Evolutionary conservation across 2,329 filamentous ascomycete species (phyloP).

Genomic region (Trichoderma sp.): DNA sequence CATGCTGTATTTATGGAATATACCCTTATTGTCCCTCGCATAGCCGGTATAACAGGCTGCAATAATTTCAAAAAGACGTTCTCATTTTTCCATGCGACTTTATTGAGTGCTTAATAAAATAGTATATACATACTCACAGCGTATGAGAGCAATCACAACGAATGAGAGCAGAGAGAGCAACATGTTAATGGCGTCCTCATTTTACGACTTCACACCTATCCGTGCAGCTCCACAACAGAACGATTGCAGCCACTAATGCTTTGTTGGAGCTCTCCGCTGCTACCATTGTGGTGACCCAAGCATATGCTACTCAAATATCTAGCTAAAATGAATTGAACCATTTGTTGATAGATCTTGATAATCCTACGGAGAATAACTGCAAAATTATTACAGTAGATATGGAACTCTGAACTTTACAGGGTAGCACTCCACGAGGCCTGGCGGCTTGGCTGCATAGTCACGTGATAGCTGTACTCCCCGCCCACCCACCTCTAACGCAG

Average conservation of each 20-base stretch:
- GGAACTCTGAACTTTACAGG: background rate
- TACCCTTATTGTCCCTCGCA: background rate
- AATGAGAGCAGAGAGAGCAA: background rate
- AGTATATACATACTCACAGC: background rate
- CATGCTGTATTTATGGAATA: background rate
- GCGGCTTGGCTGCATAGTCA: background rate
- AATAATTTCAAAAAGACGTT: background rate
- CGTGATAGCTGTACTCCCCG: conserved; percentile 13
- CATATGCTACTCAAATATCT: background rate
- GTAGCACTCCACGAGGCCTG: background rate
- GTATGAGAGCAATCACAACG: too few species aligned
- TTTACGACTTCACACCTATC: too few species aligned
- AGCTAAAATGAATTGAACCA: background rate
- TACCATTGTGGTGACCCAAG: background rate
- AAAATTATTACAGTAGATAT: background rate
- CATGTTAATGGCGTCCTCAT: too few species aligned
- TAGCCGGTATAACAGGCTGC: background rate
- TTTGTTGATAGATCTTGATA: background rate
- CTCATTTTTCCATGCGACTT: background rate
- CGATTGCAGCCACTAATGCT: background rate
- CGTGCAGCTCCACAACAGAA: too few species aligned
- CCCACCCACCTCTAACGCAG: conserved; percentile 10
- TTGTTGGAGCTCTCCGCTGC: too few species aligned
- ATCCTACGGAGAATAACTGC: background rate
- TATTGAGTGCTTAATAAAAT: background rate